These are phyloP conservation scores for Sistotremastrum niveocremeum DNA, from an alignment of 768 basidiomycete species.

Conservation along the genomic window DNA sequence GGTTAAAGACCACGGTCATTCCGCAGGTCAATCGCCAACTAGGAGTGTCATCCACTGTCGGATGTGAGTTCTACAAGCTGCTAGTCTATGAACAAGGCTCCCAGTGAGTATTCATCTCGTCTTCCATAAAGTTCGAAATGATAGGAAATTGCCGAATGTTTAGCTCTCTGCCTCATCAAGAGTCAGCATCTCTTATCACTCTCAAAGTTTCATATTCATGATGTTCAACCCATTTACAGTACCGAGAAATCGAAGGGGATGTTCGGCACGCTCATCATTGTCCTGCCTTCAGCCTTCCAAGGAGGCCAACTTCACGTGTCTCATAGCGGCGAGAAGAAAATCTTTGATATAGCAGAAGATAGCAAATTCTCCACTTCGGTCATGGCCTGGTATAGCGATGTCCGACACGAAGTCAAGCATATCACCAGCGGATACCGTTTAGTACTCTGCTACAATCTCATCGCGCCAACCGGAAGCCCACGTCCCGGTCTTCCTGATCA, in stretches of 20 bases:
- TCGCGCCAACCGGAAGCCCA: constrained; percentile 19
- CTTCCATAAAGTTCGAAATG: too few species aligned
- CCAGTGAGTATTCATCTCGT: too few species aligned
- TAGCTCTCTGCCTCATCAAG: constrained; percentile 33
- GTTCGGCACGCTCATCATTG: constrained; percentile 37
- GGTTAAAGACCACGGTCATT: too few species aligned
- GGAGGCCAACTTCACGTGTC: constrained; percentile 34
- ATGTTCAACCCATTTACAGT: constrained; percentile 12
- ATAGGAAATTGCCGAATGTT: too few species aligned
- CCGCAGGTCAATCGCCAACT: too few species aligned
- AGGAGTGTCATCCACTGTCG: too few species aligned
- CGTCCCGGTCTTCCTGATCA: constrained; percentile 18
- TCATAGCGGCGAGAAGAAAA: constrained; percentile 20
- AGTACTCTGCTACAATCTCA: constrained; percentile 36
- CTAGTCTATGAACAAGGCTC: too few species aligned
- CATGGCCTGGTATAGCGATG: constrained; percentile 41
- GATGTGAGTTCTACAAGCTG: too few species aligned
- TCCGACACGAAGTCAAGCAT: constrained; percentile 35
- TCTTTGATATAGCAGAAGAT: constrained; percentile 22
- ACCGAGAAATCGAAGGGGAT: constrained; percentile 34
- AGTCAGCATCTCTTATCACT: constrained; percentile 20
- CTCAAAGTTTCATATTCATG: background rate
- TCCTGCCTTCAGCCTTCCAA: constrained; percentile 31
- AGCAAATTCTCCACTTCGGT: constrained; percentile 23
- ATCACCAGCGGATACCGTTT: constrained; percentile 36